Base-by-base conservation (phyloP, 805 yeast genomes). In the Lipomyces spencermartinsiae region DNA sequence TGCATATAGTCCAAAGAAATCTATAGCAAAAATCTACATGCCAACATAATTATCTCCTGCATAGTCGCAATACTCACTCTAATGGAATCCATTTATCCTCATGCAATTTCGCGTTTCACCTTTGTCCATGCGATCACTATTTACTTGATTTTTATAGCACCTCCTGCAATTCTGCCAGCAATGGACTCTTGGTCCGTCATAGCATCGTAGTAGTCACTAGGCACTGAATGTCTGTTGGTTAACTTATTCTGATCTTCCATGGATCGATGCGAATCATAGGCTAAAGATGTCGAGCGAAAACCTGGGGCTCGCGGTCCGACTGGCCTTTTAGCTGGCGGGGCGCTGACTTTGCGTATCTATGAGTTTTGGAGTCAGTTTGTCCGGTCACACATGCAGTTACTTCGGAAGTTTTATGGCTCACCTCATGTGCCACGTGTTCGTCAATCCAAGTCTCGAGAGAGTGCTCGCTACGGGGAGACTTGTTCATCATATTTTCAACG, bases 391-490 rank as follows among this genome's bases (percentile, higher is more conserved):
- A 12, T n/a, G 54, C 54, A 22, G 29, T 19, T 22, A 7, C 10
- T 53, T 22, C 34, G 19, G n/a, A 2, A 6, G 22, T n/a, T 16
- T 25, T 12, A n/a, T 6, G 49, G 22, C 49, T 43, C 22, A 43
- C 49, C n/a, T 43, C 25, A 9, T n/a, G 22, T 9, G 22, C 16
- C 16, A 43, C 9, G 25, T 53, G 25, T 16, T 57, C 59, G 25
- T 57, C 59, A 57, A 57, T 57, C 59, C 59, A 57, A 4, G 59
- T 57, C 10, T 57, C 22, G 16, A 57, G 19, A 8, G 59, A 57
- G 12, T 25, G 31, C 31, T 57, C 59, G n/a, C 59, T 57, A 7
- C 29, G 7, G 25, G 43, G 29, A 29, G 57, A 54, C 16, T 25
- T 25, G 29, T 43, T 43, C 49, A 8, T 43, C 25, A 43, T 16